Conservation (phyloP, 768 basidiomycete genomes). For the Lyophyllum shimeji region DNA sequence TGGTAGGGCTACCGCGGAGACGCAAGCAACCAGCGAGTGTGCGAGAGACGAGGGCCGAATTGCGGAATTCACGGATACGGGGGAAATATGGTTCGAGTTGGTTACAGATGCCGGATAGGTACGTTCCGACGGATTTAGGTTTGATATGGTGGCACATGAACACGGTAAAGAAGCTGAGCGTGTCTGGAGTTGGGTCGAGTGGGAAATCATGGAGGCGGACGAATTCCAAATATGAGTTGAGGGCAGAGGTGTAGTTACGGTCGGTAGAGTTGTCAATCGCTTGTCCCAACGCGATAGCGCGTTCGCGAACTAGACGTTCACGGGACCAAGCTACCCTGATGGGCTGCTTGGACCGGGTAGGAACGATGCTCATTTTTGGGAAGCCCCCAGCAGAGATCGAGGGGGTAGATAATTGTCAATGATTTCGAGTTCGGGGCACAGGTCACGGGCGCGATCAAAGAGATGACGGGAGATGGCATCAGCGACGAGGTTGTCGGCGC, state of each 20-base stretch:
- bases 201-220: conserved; percentile 28
- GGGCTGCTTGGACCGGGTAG: conserved; percentile 23
- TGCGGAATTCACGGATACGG: conserved; percentile 17
- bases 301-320: not conserved
- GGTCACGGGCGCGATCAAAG: not conserved
- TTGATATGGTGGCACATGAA: conserved; percentile 37
- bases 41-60: conserved; percentile 19
- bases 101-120: conserved; percentile 41
- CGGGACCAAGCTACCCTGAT: conserved; percentile 30
- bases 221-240: conserved; percentile 33
- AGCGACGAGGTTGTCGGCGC: conserved; percentile 17
- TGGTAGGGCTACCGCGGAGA: not conserved
- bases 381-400: conserved; percentile 26
- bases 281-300: conserved; percentile 13
- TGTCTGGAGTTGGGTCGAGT: conserved; percentile 35
- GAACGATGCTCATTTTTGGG: conserved; percentile 18
- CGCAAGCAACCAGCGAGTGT: conserved; percentile 21
- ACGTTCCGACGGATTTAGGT: conserved; percentile 31
- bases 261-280: conserved; percentile 20
- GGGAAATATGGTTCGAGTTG: conserved; percentile 38
- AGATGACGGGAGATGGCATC: conserved; percentile 19
- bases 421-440: not conserved
- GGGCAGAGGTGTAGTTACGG: conserved; percentile 25
- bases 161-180: conserved; percentile 32
- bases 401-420: conserved; percentile 18